phyloP scores from a whole-genome alignment of 73 alveolate genomes.

The Vitrella brassicaformis region DNA sequence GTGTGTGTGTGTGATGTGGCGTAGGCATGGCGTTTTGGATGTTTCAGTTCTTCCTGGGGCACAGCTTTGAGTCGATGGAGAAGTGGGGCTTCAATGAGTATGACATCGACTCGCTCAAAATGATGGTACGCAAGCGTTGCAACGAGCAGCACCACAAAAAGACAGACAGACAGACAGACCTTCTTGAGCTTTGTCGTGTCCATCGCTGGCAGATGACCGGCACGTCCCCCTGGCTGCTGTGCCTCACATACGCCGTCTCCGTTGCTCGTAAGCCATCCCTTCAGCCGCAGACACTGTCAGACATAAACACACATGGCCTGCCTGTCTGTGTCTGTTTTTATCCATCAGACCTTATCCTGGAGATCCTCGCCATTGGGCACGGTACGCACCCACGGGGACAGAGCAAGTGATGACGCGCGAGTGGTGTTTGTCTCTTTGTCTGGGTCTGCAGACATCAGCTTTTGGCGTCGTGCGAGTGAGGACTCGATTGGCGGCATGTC shows the following conservation, averaged over 20 bases:
- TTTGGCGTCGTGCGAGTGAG: neutral
- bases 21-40: too few species aligned
- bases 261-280: neutral
- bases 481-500: constrained; percentile 2
- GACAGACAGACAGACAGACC: too few species aligned
- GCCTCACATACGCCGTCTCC: neutral
- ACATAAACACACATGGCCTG: neutral
- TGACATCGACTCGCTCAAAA: neutral
- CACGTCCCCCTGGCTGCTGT: neutral
- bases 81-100: neutral
- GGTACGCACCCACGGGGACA: too few species aligned
- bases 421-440: neutral
- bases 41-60: neutral
- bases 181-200: neutral
- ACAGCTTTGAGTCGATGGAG: neutral
- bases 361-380: too few species aligned
- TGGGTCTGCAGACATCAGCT: neutral
- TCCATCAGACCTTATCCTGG: too few species aligned
- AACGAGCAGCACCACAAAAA: too few species aligned
- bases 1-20: too few species aligned
- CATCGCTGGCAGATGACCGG: neutral
- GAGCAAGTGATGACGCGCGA: too few species aligned
- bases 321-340: neutral
- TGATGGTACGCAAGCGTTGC: too few species aligned
- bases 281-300: neutral